phyloP scores from a whole-genome alignment of 768 basidiomycete species.

The Mycena vulgaris region DNA sequence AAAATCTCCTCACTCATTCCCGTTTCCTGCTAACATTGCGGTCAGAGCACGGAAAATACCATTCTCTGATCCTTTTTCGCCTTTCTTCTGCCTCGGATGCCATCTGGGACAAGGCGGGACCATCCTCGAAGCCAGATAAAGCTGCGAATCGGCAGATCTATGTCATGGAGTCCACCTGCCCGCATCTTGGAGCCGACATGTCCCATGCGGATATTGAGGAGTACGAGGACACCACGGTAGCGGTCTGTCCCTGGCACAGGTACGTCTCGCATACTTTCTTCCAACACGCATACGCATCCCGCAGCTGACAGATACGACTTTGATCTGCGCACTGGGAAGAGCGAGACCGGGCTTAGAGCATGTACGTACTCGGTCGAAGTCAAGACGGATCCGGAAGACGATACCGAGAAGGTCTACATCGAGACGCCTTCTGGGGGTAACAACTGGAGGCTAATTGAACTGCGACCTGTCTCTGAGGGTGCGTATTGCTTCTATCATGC shows the following conservation, averaged over 20 bases:
- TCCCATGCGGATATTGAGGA: slow-evolving; percentile 87
- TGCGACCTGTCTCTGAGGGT: slow-evolving; percentile 84
- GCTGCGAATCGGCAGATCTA: slow-evolving; percentile 65
- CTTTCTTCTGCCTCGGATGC: slow-evolving; percentile 56
- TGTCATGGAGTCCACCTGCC: slow-evolving; percentile 86
- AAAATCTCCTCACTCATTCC: slow-evolving; percentile 65
- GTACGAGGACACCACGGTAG: slow-evolving; percentile 70
- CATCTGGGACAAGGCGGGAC: slow-evolving; percentile 11
- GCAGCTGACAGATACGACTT: slow-evolving; percentile 73
- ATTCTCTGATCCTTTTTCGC: slow-evolving; percentile 76
- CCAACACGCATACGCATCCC: neutral
- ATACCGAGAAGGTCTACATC: slow-evolving; percentile 68
- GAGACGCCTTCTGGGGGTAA: slow-evolving; percentile 68
- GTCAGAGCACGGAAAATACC: slow-evolving; percentile 71
- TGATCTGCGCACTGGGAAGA: slow-evolving; percentile 77
- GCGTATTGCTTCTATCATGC: neutral
- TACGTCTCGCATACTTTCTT: slow-evolving; percentile 41
- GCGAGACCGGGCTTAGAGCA: slow-evolving; percentile 77
- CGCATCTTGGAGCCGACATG: slow-evolving; percentile 86
- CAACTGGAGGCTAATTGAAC: slow-evolving; percentile 76
- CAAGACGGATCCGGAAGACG: slow-evolving; percentile 54
- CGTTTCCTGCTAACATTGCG: slow-evolving; percentile 74
- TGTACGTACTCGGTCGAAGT: slow-evolving; percentile 78
- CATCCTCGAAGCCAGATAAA: slow-evolving; percentile 26
- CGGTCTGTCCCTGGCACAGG: slow-evolving; percentile 87